Base-by-base conservation (phyloP, 495 filamentous ascomycete species). In the Podospora australis region DNA sequence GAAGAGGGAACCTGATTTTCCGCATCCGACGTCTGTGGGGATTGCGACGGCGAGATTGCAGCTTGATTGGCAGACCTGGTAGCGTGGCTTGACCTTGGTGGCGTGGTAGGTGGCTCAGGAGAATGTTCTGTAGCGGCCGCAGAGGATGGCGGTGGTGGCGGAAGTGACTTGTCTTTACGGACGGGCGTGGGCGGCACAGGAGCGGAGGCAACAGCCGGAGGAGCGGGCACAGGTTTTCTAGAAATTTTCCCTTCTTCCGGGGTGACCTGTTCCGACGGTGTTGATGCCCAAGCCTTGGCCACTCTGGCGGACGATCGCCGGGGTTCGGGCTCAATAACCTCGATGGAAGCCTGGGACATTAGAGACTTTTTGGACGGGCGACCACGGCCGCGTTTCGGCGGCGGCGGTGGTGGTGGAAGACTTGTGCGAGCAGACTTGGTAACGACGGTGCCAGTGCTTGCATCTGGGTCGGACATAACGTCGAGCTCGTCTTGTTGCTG, bases 21-120 rank as follows among this genome's bases (percentile, higher is more conserved):
- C 1, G 83, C 85, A 65, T 90, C 82, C n/a, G 86, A 89, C 3
- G 85, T 81, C 50, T 88, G 84, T 0, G 82, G 81, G 8, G 86
- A 86, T 39, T 74, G 73, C 1, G 81, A 82, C 4, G 79, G 79
- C 1, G 77, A 72, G 3, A 68, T 21, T 2, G 49, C 49, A 2
- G 69, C 59, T 46, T 72, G 72, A 44, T 63, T 64, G 16, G 66
- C 66, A 13, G 55, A 57, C 9, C 55, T 54, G 6, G 63, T 58
- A 6, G 67, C 59, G 1, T 59, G 58, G 19, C 51, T 39, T n/a
- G 46, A 24, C 17, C 56, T 42, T 1, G 57, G 50, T 0, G 71
- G 70, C 4, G 71, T 73, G 7, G 67, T 20, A 2, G 69, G 71
- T 16, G 54, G 48, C 4, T 25, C 54, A 10, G 63, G 46, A n/a